phyloP scores from a whole-genome alignment of 1,284 basidiomycete genomes.

The Heimioporus retisporus region DNA sequence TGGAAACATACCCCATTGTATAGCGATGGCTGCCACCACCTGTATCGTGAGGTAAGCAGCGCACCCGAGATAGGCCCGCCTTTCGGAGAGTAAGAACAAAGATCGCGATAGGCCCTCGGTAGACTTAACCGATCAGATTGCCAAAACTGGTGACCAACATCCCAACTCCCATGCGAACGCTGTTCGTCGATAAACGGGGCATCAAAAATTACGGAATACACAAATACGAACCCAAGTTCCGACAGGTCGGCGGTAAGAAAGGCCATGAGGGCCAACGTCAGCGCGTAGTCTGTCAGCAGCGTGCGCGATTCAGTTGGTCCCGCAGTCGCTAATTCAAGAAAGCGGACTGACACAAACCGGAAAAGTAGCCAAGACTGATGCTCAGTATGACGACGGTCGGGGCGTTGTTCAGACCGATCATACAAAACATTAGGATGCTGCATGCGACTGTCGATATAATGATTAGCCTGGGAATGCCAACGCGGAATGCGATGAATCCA shows the following conservation, averaged over 20 bases:
- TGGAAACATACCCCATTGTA: slow-evolving; percentile 35
- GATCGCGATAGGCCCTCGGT: background rate
- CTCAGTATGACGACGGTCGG: slow-evolving; percentile 33
- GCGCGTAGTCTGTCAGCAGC: slow-evolving; percentile 38
- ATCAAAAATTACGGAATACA: background rate
- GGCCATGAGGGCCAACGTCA: slow-evolving; percentile 44
- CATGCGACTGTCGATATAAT: slow-evolving; percentile 40
- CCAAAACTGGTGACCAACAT: slow-evolving; percentile 20
- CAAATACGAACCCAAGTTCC: slow-evolving; percentile 35
- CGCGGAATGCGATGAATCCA: slow-evolving; percentile 33
- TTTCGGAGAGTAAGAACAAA: slow-evolving; percentile 3
- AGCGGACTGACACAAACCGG: slow-evolving; percentile 48
- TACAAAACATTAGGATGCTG: slow-evolving; percentile 35
- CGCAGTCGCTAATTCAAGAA: slow-evolving; percentile 14
- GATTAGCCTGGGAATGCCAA: slow-evolving; percentile 31
- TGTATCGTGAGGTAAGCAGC: slow-evolving; percentile 35
- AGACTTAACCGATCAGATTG: slow-evolving; percentile 12
- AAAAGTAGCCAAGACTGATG: slow-evolving; percentile 48
- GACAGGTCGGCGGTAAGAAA: slow-evolving; percentile 45
- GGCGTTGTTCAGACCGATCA: slow-evolving; percentile 32
- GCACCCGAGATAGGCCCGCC: slow-evolving; percentile 41
- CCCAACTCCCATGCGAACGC: slow-evolving; percentile 39
- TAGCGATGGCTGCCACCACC: slow-evolving; percentile 39
- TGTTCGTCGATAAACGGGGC: slow-evolving; percentile 9
- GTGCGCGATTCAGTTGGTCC: slow-evolving; percentile 1